Percentiles rank a stretch among this genome's conserved stretches.
Evolutionary conservation across 148 eudicot species (phyloP).

Genomic region (Beta vulgaris): DNA sequence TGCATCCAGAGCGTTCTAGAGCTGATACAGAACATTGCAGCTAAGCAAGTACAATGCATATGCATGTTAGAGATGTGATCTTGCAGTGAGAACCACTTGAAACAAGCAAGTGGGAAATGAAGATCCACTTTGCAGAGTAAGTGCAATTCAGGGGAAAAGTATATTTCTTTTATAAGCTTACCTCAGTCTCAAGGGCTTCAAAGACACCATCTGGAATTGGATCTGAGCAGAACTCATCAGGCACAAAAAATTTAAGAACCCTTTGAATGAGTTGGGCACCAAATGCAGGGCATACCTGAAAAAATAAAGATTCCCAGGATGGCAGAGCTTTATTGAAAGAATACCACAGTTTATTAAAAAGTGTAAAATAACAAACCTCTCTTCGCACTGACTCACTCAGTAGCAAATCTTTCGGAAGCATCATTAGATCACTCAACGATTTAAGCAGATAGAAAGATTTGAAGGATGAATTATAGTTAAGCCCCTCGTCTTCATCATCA

Average conservation of each 20-base stretch:
- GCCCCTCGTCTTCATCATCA: constrained; percentile 24
- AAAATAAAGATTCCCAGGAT: constrained; percentile 1
- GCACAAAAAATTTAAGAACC: constrained; percentile 68
- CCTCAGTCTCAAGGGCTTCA: constrained; percentile 73
- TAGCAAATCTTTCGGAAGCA: constrained; percentile 99
- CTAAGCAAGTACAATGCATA: neutral
- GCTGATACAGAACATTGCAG: neutral
- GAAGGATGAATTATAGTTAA: constrained; percentile 38
- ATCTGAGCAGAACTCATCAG: constrained; percentile 91
- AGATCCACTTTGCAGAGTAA: neutral
- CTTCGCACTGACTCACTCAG: constrained; percentile 58
- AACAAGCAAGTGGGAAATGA: neutral
- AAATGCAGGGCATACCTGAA: constrained; percentile 83
- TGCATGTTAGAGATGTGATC: neutral
- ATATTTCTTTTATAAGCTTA: constrained; percentile 23
- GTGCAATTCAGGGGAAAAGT: neutral
- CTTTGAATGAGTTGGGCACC: constrained; percentile 62
- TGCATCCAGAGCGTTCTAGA: neutral
- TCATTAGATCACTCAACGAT: constrained; percentile 92
- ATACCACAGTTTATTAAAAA: neutral
- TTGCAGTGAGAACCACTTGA: constrained; percentile 5
- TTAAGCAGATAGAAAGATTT: constrained; percentile 76
- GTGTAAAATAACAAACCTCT: constrained; percentile 52
- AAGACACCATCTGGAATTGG: constrained; percentile 62
- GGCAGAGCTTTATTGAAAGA: neutral